Evolutionary conservation across 2,329 filamentous ascomycete genomes (phyloP).

Genomic region (Botrytis cinerea): DNA sequence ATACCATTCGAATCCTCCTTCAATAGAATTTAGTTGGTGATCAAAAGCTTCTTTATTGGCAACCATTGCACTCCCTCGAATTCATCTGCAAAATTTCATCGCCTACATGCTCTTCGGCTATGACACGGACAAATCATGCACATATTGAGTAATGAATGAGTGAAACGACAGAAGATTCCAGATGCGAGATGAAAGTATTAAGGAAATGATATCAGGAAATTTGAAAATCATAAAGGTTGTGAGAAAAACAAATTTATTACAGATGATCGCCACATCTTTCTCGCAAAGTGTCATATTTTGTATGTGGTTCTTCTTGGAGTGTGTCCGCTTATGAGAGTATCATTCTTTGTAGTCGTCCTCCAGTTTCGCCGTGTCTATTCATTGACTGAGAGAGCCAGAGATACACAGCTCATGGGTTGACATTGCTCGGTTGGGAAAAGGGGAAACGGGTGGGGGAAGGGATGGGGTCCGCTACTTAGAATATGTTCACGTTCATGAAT

Average conservation of each 20-base stretch:
- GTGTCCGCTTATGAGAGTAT: too few relatives aligned
- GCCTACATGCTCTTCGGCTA: background rate
- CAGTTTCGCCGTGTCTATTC: background rate
- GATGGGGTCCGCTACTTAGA: background rate
- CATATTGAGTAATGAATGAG: background rate
- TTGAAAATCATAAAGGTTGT: background rate
- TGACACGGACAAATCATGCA: too few relatives aligned
- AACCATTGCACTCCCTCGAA: background rate
- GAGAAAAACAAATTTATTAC: background rate
- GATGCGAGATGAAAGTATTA: background rate
- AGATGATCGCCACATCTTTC: background rate
- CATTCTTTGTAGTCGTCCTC: background rate
- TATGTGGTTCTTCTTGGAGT: background rate
- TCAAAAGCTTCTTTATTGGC: background rate
- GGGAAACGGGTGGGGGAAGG: background rate
- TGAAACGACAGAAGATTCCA: background rate
- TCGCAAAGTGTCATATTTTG: background rate
- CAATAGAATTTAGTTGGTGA: background rate
- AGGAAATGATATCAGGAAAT: background rate
- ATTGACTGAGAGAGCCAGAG: background rate
- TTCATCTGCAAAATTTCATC: background rate
- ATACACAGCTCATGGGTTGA: background rate
- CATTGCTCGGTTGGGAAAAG: background rate
- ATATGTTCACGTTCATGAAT: background rate
- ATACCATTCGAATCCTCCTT: background rate